These are phyloP conservation scores for Stagonosporopsis tanaceti DNA, from an alignment of 2,329 filamentous ascomycete genomes.

Conservation along the genomic window DNA sequence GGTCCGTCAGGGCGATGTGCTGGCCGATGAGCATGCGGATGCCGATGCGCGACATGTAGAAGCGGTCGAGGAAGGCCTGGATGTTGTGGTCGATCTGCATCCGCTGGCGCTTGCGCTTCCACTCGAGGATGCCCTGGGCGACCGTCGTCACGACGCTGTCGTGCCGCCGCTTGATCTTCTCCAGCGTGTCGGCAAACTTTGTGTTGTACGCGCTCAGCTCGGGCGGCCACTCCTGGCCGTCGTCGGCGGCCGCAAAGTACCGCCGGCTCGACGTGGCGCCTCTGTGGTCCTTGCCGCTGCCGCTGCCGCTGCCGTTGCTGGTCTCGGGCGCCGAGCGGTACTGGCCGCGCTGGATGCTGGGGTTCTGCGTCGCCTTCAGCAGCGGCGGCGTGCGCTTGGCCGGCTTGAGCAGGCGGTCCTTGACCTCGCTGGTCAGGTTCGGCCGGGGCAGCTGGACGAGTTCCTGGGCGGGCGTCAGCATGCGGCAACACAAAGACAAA, in stretches of 20 bases:
- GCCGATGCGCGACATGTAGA: conserved; percentile 99
- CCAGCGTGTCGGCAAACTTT: conserved; percentile 84
- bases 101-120: conserved; percentile 93
- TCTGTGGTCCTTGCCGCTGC: conserved; percentile 55
- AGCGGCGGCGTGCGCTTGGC: conserved; percentile 67
- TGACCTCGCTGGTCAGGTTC: conserved; percentile 75
- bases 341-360: conserved; percentile 84
- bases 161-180: conserved; percentile 94
- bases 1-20: conserved; percentile 95
- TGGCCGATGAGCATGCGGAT: conserved; percentile 99
- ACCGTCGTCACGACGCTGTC: conserved; percentile 98
- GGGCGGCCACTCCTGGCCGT: conserved; percentile 87
- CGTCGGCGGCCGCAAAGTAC: conserved; percentile 93
- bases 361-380: conserved; percentile 86
- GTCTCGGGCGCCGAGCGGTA: conserved; percentile 68
- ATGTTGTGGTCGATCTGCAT: conserved; percentile 99
- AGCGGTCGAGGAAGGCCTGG: conserved; percentile 95
- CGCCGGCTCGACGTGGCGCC: conserved; percentile 63
- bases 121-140: conserved; percentile 96
- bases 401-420: conserved; percentile 78
- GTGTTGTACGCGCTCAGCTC: conserved; percentile 95
- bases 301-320: conserved; percentile 40
- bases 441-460: conserved; percentile 88
- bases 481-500: conserved; percentile 4
- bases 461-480: conserved; percentile 68